Conservation (phyloP, 305 asterid genomes). For the Lippia alba region DNA sequence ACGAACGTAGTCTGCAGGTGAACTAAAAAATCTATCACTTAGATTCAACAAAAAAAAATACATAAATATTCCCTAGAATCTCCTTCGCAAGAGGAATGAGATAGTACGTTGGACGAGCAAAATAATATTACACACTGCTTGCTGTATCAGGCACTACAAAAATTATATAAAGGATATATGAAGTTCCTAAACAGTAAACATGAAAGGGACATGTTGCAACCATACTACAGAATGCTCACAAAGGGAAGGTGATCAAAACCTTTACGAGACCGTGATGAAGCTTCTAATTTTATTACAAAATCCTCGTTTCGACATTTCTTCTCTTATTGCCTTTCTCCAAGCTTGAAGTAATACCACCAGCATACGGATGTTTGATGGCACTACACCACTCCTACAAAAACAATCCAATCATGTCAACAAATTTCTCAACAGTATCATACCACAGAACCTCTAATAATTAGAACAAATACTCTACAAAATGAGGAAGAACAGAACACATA, state of each 20-base stretch:
- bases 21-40: background rate
- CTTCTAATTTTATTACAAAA: conserved; percentile 32
- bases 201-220: conserved; percentile 11
- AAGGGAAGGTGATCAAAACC: conserved; percentile 28
- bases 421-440: background rate
- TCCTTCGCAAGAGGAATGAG: conserved; percentile 3
- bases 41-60: background rate
- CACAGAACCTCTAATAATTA: background rate
- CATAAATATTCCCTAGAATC: background rate
- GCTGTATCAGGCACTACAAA: conserved; percentile 22
- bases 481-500: background rate
- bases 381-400: conserved; percentile 31
- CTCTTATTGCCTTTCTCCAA: conserved; percentile 29
- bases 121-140: conserved; percentile 2
- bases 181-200: conserved; percentile 1
- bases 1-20: background rate
- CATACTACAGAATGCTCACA: conserved; percentile 10
- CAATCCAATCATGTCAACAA: conserved; percentile 2
- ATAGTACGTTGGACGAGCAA: background rate
- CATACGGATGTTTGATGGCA: conserved; percentile 22
- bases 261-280: conserved; percentile 14
- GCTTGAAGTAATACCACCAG: background rate
- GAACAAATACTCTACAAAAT: background rate
- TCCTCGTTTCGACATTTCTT: conserved; percentile 21
- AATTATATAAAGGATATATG: background rate